A percentile compares a stretch with the other conserved stretches of the same genome.
Conservation (phyloP, 768 basidiomycete genomes). For the Mycena kentingensis region DNA sequence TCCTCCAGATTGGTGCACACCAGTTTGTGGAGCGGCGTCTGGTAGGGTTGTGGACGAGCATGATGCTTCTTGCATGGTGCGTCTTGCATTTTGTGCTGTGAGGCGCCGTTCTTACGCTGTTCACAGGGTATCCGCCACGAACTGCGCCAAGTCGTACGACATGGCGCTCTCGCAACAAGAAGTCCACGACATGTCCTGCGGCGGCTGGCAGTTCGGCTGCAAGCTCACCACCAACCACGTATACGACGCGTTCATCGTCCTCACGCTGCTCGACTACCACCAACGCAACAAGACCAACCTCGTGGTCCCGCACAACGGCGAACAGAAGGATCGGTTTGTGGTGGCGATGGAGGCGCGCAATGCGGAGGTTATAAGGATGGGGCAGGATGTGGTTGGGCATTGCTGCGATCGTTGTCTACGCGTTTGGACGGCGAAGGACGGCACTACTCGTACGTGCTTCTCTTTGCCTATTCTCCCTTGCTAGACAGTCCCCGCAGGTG, state of each 20-base stretch:
- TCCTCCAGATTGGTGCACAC: constrained; percentile 29
- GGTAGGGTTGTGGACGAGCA: constrained; percentile 16
- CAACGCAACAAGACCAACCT: constrained; percentile 12
- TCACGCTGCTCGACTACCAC: constrained; percentile 30
- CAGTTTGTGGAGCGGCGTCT: constrained; percentile 28
- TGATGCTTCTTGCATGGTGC: constrained; percentile 28
- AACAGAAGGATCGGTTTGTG: constrained; percentile 27
- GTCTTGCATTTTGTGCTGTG: neutral
- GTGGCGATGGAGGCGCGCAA: constrained; percentile 29
- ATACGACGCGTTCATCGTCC: constrained; percentile 33
- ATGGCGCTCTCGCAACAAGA: constrained; percentile 14
- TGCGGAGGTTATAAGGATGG: constrained; percentile 20
- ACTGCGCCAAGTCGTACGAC: constrained; percentile 21
- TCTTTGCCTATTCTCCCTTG: neutral
- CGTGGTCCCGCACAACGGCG: constrained; percentile 26
- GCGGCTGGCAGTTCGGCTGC: constrained; percentile 25
- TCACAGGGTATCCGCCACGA: constrained; percentile 21
- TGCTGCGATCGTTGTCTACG: constrained; percentile 29
- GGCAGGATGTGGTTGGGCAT: constrained; percentile 30
- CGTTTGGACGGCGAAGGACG: constrained; percentile 7
- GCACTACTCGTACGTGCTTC: constrained; percentile 2
- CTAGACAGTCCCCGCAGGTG: neutral
- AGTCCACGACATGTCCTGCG: constrained; percentile 1
- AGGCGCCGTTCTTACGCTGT: neutral
- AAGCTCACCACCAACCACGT: constrained; percentile 27